These are phyloP conservation scores for Zasmidium cellare DNA, from an alignment of 2,329 filamentous ascomycete genomes.

Conservation along the genomic window DNA sequence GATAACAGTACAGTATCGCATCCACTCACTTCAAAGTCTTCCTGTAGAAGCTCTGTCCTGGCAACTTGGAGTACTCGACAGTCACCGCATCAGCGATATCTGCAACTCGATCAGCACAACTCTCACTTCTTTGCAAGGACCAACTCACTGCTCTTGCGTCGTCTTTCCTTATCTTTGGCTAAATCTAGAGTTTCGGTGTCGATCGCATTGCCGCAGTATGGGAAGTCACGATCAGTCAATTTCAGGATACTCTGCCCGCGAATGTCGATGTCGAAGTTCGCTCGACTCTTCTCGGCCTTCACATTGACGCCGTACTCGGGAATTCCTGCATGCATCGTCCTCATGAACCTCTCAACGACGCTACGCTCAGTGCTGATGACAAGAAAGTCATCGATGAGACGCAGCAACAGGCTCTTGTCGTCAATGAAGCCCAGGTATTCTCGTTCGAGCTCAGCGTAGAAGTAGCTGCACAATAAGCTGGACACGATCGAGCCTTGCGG, in stretches of 20 bases:
- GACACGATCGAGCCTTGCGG: conserved; percentile 91
- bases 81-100: conserved; percentile 72
- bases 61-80: conserved; percentile 70
- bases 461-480: conserved; percentile 87
- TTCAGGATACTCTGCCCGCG: conserved; percentile 54
- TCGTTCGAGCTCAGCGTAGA: conserved; percentile 84
- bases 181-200: conserved; percentile 74
- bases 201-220: conserved; percentile 84
- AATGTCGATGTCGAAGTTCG: conserved; percentile 73
- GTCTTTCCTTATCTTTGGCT: conserved; percentile 63
- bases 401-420: conserved; percentile 64
- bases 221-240: conserved; percentile 57
- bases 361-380: conserved; percentile 71
- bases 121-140: conserved; percentile 1
- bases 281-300: conserved; percentile 74
- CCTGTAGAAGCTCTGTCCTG: conserved; percentile 75
- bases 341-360: conserved; percentile 72
- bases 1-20: neutral
- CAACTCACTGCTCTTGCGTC: conserved; percentile 52
- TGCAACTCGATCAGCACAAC: conserved; percentile 26
- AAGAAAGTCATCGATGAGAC: conserved; percentile 90
- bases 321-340: conserved; percentile 76
- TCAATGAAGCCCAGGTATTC: conserved; percentile 68
- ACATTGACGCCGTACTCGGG: conserved; percentile 78
- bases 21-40: conserved; percentile 63